phyloP scores from a whole-genome alignment of 1,284 basidiomycete species.

The Ganoderma multipileum region DNA sequence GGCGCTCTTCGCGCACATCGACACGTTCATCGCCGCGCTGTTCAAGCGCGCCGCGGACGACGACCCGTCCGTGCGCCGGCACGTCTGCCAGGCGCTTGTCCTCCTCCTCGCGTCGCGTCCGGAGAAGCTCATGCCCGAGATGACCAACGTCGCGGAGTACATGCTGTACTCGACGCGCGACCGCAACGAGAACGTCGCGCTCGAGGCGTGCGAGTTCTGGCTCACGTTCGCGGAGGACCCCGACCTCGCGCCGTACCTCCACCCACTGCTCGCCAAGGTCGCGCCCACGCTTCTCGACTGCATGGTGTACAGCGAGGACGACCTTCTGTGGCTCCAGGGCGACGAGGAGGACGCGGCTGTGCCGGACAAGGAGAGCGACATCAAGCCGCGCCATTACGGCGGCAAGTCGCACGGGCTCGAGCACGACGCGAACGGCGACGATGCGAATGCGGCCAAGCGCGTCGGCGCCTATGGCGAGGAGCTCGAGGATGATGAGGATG shows the following conservation, averaged over 20 bases:
- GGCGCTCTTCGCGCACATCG: conserved; percentile 90
- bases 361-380: conserved; percentile 93
- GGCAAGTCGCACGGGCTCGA: conserved; percentile 86
- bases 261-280: conserved; percentile 86
- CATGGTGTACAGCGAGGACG: conserved; percentile 97
- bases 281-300: conserved; percentile 95
- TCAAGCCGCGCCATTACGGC: conserved; percentile 94
- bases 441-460: conserved; percentile 49
- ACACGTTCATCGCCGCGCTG: conserved; percentile 90
- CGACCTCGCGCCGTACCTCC: conserved; percentile 83
- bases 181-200: conserved; percentile 92
- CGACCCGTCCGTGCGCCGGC: conserved; percentile 90
- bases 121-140: conserved; percentile 96
- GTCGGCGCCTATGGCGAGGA: conserved; percentile 77
- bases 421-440: conserved; percentile 68
- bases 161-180: conserved; percentile 99
- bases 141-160: conserved; percentile 96
- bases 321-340: conserved; percentile 95
- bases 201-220: conserved; percentile 99
- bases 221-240: conserved; percentile 97
- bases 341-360: conserved; percentile 90
- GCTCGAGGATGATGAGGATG: conserved; percentile 76
- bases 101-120: conserved; percentile 91
- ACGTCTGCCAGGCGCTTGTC: conserved; percentile 96
- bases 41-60: conserved; percentile 97